Conservation (phyloP, 75 land plant genomes). For the Ceratopteris richardii region DNA sequence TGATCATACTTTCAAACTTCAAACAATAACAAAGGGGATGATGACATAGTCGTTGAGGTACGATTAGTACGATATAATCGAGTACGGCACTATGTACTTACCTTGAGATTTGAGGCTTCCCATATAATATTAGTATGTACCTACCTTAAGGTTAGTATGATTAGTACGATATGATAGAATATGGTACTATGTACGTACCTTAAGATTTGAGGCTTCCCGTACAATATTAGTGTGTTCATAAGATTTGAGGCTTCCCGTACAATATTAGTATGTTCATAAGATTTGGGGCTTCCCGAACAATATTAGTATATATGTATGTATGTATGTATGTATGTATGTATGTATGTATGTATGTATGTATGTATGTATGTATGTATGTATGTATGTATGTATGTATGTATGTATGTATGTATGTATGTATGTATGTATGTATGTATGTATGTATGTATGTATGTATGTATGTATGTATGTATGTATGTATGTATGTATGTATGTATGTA, state of each 20-base stretch:
- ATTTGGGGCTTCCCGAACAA: neutral
- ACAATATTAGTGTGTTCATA: neutral
- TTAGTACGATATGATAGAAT: too few relatives aligned
- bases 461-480: neutral
- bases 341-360: constrained; percentile 1
- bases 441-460: neutral
- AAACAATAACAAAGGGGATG: too few relatives aligned
- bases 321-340: neutral
- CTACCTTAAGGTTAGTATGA: neutral
- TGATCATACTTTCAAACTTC: too few relatives aligned
- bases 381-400: neutral
- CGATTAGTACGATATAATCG: too few relatives aligned
- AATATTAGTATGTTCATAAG: too few relatives aligned
- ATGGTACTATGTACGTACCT: too few relatives aligned
- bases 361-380: neutral
- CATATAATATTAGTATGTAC: neutral
- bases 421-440: neutral
- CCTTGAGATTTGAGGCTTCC: neutral
- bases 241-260: neutral
- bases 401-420: neutral
- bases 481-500: neutral
- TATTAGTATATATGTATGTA: neutral
- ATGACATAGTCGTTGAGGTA: too few relatives aligned
- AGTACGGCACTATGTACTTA: too few relatives aligned
- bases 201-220: neutral